phyloP scores from a whole-genome alignment of 164 flowering plant species.

The Akebia trifoliata region DNA sequence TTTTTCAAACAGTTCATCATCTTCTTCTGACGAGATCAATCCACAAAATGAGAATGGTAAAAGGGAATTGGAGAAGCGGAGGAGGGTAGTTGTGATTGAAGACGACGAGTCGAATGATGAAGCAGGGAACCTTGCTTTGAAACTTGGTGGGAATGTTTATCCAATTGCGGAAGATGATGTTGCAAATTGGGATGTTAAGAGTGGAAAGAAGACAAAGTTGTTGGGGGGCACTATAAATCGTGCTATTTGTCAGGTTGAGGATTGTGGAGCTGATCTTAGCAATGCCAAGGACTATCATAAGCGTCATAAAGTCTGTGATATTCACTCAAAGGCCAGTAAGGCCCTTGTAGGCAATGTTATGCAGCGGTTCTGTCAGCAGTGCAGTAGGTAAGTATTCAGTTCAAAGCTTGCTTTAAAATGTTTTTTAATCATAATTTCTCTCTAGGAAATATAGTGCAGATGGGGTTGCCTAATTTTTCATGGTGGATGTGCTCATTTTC shows the following conservation, averaged over 20 bases:
- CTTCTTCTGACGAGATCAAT: conserved; percentile 28
- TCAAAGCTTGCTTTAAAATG: not conserved
- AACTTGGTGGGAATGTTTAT: conserved; percentile 59
- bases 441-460: too few species aligned
- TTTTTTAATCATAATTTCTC: too few species aligned
- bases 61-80: conserved; percentile 53
- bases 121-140: conserved; percentile 51
- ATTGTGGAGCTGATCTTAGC: conserved; percentile 73
- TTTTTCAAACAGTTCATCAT: conserved; percentile 28
- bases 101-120: conserved; percentile 38
- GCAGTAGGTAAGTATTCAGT: conserved; percentile 65
- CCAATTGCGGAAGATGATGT: conserved; percentile 32
- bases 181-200: conserved; percentile 39
- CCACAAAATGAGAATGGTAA: conserved; percentile 23
- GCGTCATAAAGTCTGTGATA: conserved; percentile 88
- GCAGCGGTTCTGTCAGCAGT: conserved; percentile 99
- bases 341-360: conserved; percentile 73
- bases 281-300: conserved; percentile 83
- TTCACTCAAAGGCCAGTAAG: conserved; percentile 74
- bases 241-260: conserved; percentile 81
- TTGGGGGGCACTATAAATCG: conserved; percentile 42
- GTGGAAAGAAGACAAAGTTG: conserved; percentile 57
- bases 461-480: too few species aligned
- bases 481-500: too few species aligned
- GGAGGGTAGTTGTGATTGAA: conserved; percentile 43